Conservation (phyloP, 768 basidiomycete species). For the Podaxis carcinomalis region DNA sequence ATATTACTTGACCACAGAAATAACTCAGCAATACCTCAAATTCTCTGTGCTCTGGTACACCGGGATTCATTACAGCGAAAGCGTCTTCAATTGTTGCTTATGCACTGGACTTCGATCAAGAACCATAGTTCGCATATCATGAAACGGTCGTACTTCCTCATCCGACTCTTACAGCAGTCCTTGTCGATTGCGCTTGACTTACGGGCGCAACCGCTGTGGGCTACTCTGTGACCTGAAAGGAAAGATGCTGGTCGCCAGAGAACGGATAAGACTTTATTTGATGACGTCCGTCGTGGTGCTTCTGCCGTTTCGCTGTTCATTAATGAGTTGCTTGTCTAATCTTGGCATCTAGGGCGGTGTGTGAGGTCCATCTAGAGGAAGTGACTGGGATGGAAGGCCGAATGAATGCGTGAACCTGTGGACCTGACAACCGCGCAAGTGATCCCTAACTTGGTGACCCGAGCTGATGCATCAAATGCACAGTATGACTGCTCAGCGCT, state of each 20-base stretch:
- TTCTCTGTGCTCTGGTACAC: too few species aligned
- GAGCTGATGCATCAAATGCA: neutral
- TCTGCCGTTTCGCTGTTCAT: neutral
- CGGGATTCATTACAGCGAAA: too few species aligned
- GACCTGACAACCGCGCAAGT: too few species aligned
- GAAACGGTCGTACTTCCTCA: neutral
- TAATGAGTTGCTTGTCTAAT: neutral
- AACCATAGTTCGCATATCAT: neutral
- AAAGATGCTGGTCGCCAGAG: slow-evolving; percentile 32
- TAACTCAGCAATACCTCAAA: too few species aligned
- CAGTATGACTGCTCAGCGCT: neutral
- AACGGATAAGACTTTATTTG: slow-evolving; percentile 46
- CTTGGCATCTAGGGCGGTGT: slow-evolving; percentile 19
- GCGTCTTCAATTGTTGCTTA: neutral
- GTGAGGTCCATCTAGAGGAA: slow-evolving; percentile 24
- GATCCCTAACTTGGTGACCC: neutral
- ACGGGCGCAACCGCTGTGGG: slow-evolving; percentile 12
- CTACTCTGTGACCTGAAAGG: slow-evolving; percentile 45
- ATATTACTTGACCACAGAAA: too few species aligned
- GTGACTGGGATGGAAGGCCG: neutral
- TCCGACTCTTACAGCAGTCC: neutral
- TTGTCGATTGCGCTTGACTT: neutral
- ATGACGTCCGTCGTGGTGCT: slow-evolving; percentile 38
- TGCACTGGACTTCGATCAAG: neutral
- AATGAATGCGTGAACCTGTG: neutral